Percentiles rank a stretch among this genome's conserved stretches.
phyloP scores from a whole-genome alignment of 2,329 filamentous ascomycete genomes.

The Aspergillus arachidicola region DNA sequence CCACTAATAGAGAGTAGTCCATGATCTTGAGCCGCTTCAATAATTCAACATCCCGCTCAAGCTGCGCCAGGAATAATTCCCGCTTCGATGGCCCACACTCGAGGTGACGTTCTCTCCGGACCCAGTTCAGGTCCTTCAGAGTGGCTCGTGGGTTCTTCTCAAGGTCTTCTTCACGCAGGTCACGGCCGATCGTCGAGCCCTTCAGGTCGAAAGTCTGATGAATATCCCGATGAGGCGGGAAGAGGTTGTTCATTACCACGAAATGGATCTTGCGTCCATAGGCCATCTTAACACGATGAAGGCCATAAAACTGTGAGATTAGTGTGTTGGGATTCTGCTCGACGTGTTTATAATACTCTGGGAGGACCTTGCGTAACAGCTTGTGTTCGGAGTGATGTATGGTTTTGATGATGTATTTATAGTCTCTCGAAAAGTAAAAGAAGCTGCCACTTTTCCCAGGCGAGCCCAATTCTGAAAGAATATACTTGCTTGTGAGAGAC shows the following conservation, averaged over 20 bases:
- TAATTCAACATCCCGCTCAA: constrained; percentile 82
- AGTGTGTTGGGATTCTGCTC: constrained; percentile 93
- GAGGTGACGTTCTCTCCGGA: constrained; percentile 79
- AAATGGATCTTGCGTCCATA: constrained; percentile 99
- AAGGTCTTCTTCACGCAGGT: constrained; percentile 85
- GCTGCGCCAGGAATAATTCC: constrained; percentile 82
- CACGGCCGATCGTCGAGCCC: constrained; percentile 89
- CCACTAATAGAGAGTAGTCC: constrained; percentile 95
- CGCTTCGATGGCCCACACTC: constrained; percentile 91
- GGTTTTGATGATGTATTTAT: constrained; percentile 99
- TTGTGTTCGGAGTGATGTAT: constrained; percentile 86
- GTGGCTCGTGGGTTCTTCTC: constrained; percentile 89
- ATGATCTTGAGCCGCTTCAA: constrained; percentile 91
- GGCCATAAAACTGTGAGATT: constrained; percentile 94
- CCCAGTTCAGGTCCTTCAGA: constrained; percentile 95
- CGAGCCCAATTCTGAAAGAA: constrained; percentile 92
- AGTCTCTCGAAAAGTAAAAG: constrained; percentile 99
- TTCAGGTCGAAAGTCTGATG: constrained; percentile 97
- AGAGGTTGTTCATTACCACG: constrained; percentile 99
- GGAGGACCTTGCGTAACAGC: constrained; percentile 55
- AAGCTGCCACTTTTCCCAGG: constrained; percentile 98
- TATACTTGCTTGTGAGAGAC: constrained; percentile 98
- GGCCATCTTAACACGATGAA: constrained; percentile 97
- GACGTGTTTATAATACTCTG: constrained; percentile 93
- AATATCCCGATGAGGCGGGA: constrained; percentile 95